Conservation (phyloP, 495 filamentous ascomycete species). For the Amniculicola lignicola region DNA sequence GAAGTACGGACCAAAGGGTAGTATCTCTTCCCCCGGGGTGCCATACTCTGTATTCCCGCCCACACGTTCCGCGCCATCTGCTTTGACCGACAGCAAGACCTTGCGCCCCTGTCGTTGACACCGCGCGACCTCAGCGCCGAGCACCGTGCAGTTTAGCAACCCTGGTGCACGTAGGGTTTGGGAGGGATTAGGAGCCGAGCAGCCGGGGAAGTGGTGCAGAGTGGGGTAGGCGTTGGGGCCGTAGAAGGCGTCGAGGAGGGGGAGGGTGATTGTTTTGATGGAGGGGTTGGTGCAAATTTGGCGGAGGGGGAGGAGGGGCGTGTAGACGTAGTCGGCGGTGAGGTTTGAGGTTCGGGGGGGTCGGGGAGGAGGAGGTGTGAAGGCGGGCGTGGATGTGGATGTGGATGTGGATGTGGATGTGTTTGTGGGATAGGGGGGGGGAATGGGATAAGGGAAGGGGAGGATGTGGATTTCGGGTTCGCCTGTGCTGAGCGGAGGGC, state of each 20-base stretch:
- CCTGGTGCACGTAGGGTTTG: constrained; percentile 34
- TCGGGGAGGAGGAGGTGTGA: constrained; percentile 2
- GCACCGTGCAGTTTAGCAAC: constrained; percentile 46
- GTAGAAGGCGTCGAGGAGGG: constrained; percentile 51
- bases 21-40: background rate
- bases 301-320: constrained; percentile 4
- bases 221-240: constrained; percentile 37
- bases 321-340: background rate
- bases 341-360: background rate
- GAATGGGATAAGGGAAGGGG: background rate
- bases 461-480: background rate
- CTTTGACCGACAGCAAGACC: constrained; percentile 66
- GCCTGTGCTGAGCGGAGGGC: background rate
- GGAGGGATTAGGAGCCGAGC: constrained; percentile 19
- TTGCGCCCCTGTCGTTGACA: constrained; percentile 66
- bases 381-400: background rate
- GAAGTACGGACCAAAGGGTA: constrained; percentile 3
- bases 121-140: constrained; percentile 56
- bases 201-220: constrained; percentile 41
- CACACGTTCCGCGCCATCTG: constrained; percentile 27
- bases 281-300: background rate
- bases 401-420: background rate
- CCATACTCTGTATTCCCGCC: constrained; percentile 14
- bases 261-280: constrained; percentile 43
- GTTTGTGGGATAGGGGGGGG: background rate